Base-by-base conservation (phyloP, 2,329 filamentous ascomycete species). In the Sporothrix euskadiensis region DNA sequence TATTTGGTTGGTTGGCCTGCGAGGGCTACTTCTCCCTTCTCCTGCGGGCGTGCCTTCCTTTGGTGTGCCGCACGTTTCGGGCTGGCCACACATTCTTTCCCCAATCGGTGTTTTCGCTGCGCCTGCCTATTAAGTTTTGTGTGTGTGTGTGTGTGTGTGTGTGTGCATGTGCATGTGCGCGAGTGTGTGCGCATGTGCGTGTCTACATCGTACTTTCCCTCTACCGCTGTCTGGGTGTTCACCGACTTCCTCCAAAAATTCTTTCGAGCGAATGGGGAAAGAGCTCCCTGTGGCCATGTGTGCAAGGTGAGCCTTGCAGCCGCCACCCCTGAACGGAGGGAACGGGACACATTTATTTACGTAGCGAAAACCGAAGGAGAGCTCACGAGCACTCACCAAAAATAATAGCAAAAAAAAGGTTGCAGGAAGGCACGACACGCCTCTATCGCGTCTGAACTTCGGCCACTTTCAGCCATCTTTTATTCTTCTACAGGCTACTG, bases 371-470 rank as follows among this genome's bases (percentile, higher is more conserved):
- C 56, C 1, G 26, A n/a, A 30, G 41, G 63, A 44, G 19, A 22
- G 52, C 26, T n/a, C 32, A 56, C 52, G 47, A 7, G 47, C 14
- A 52, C 14, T 4, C 16, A n/a, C n/a, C 16, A 52, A n/a, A 52
- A n/a, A 52, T 26, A 26, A 26, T 26, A 26, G 26, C 10, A 32
- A 22, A 63, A 63, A 47, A 35, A 32, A 63, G 22, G 22, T 39
- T 22, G 47, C 49, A 16, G 65, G 61, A 73, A 75, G 74, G 61
- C 68, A 73, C 73, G 71, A 73, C 73, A 72, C 71, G 74, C 72
- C 49, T 66, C 39, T 68, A 68, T 71, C 73, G 73, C 74, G 73
- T 75, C 74, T 74, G 68, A 65, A 63, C 72, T 54, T 32, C 32
- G 32, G 57, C 57, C 57, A 63, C 8, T 26, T 56, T 56, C 30